Evolutionary conservation across 2,329 filamentous ascomycete species (phyloP).

Genomic region (Bipolaris bicolor): DNA sequence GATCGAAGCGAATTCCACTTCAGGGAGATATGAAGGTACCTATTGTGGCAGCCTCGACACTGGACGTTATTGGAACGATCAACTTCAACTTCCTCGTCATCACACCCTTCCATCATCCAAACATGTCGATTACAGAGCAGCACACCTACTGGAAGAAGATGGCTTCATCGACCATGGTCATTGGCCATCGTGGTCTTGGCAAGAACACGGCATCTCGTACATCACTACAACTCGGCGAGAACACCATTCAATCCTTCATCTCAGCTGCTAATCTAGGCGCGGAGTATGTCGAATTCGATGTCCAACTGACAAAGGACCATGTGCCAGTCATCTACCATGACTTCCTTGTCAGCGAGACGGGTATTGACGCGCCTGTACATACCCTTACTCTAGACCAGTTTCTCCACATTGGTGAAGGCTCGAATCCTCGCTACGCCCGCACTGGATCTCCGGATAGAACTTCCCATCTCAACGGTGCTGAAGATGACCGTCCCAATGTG

Average conservation of each 20-base stretch:
- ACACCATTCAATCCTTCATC: conserved; percentile 94
- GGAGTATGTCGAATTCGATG: conserved; percentile 77
- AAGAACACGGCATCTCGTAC: conserved; percentile 86
- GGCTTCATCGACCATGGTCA: conserved; percentile 85
- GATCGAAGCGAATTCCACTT: conserved; percentile 84
- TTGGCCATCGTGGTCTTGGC: conserved; percentile 74
- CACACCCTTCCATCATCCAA: conserved; percentile 90
- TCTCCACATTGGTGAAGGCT: conserved; percentile 76
- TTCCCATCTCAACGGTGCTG: conserved; percentile 17
- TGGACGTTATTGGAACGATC: conserved; percentile 91
- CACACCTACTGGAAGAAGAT: conserved; percentile 98
- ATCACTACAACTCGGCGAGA: conserved; percentile 93
- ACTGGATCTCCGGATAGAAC: conserved; percentile 53
- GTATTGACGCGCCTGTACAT: conserved; percentile 95
- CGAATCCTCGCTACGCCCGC: conserved; percentile 55
- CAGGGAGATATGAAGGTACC: conserved; percentile 93
- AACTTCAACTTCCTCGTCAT: conserved; percentile 98
- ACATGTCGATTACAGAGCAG: conserved; percentile 87
- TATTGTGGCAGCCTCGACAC: conserved; percentile 77
- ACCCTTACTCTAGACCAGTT: conserved; percentile 95
- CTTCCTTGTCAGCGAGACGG: conserved; percentile 96
- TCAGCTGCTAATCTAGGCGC: conserved; percentile 91
- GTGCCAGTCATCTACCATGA: conserved; percentile 99
- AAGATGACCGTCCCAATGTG: conserved; percentile 27
- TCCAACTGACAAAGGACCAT: conserved; percentile 97